These are phyloP conservation scores for Cytospora paraplurivora DNA, from an alignment of 2,329 filamentous ascomycete genomes.

Conservation along the genomic window DNA sequence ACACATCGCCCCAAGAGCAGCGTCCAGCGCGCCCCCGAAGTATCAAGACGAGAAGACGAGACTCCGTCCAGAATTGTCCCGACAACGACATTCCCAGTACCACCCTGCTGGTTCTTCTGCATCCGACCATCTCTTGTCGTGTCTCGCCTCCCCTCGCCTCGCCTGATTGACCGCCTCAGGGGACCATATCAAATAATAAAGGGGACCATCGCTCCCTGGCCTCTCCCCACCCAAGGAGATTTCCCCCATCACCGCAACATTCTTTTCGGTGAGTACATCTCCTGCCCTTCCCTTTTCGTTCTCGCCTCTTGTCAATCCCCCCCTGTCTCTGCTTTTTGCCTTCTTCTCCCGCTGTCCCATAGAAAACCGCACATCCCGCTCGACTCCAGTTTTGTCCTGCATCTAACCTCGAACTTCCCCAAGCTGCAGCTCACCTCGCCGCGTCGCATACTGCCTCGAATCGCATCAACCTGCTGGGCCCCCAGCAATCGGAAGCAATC, in stretches of 20 bases:
- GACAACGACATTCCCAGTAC: neutral
- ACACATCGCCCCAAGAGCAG: neutral
- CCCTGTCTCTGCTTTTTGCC: constrained; percentile 1
- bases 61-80: constrained; percentile 8
- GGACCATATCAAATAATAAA: constrained; percentile 30
- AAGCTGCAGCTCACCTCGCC: constrained; percentile 25
- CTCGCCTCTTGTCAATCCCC: neutral
- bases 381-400: constrained; percentile 12
- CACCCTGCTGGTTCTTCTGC: constrained; percentile 9
- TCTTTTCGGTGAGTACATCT: constrained; percentile 26
- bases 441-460: constrained; percentile 18
- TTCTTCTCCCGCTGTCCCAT: constrained; percentile 10
- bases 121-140: constrained; percentile 10
- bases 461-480: constrained; percentile 1
- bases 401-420: constrained; percentile 16
- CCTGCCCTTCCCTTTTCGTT: constrained; percentile 4
- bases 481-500: neutral
- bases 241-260: constrained; percentile 24
- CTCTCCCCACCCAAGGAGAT: constrained; percentile 29
- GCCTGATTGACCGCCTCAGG: constrained; percentile 29
- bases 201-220: constrained; percentile 28
- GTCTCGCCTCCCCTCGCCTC: constrained; percentile 20
- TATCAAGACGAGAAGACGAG: constrained; percentile 1
- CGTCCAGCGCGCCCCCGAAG: neutral
- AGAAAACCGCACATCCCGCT: constrained; percentile 11